Evolutionary conservation across 768 basidiomycete species (phyloP).

Genomic region (Lactarius sp.): DNA sequence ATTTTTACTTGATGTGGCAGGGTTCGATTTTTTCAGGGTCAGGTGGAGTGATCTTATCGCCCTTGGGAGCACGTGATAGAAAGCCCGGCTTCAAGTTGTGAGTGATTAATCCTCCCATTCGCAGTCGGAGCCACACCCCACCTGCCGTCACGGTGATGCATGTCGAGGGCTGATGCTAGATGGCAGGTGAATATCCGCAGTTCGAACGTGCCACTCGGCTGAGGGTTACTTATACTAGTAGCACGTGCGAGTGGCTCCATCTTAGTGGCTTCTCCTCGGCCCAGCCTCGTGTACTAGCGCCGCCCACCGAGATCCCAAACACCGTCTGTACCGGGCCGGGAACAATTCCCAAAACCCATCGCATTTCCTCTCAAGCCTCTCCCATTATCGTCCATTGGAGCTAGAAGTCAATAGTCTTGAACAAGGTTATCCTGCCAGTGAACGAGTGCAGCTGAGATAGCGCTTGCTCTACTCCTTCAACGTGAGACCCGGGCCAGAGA

Average conservation of each 20-base stretch:
- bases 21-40: background rate
- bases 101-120: too few relatives aligned
- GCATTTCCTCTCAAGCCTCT: background rate
- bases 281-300: slow-evolving; percentile 8
- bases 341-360: background rate
- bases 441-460: background rate
- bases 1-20: too few relatives aligned
- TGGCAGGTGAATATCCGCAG: background rate
- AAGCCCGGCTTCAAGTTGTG: too few relatives aligned
- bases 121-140: background rate
- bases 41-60: background rate
- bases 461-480: background rate
- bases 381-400: background rate
- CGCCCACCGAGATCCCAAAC: background rate
- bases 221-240: background rate
- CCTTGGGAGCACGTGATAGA: background rate
- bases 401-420: background rate
- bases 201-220: background rate
- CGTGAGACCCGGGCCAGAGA: slow-evolving; percentile 1
- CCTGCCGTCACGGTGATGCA: background rate
- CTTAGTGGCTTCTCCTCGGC: background rate
- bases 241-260: background rate
- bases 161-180: background rate
- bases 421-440: background rate
- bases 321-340: background rate